Conservation (phyloP, 257 asterid species). For the Striga asiatica region DNA sequence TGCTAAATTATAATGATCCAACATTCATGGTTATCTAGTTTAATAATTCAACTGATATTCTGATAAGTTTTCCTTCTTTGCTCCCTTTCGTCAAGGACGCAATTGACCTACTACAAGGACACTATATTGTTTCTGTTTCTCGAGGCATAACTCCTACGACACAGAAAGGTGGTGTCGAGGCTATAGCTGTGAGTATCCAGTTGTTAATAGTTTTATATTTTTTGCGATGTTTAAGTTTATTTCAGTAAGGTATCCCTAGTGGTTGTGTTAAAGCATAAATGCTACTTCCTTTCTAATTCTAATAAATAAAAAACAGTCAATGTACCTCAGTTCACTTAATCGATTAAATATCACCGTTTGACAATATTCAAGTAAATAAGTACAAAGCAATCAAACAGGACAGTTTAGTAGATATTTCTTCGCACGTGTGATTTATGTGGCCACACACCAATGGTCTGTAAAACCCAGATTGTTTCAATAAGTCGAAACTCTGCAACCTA, state of each 20-base stretch:
- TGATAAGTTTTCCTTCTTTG: conserved; percentile 13
- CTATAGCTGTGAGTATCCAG: conserved; percentile 63
- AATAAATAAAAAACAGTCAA: not conserved
- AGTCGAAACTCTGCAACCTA: not conserved
- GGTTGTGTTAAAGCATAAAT: not conserved
- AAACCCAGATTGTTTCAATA: conserved; percentile 2
- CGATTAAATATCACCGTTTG: not conserved
- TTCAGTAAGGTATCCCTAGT: not conserved
- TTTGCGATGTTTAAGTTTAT: conserved; percentile 5
- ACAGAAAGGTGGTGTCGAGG: conserved; percentile 72
- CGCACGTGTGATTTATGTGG: not conserved
- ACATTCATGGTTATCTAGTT: conserved; percentile 1
- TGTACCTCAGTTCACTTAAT: not conserved
- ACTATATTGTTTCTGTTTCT: conserved; percentile 70
- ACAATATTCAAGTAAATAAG: not conserved
- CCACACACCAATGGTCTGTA: no score
- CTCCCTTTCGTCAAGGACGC: conserved; percentile 56
- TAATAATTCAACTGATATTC: conserved; percentile 7
- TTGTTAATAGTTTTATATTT: conserved; percentile 1
- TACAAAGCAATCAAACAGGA: not conserved
- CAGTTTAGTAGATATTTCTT: not conserved
- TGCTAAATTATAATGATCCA: conserved; percentile 1
- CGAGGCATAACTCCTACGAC: conserved; percentile 55
- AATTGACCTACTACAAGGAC: conserved; percentile 84
- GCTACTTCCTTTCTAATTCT: conserved; percentile 2